Base-by-base conservation (phyloP, 2,329 filamentous ascomycete species). In the Dactylellina haptotyla region DNA sequence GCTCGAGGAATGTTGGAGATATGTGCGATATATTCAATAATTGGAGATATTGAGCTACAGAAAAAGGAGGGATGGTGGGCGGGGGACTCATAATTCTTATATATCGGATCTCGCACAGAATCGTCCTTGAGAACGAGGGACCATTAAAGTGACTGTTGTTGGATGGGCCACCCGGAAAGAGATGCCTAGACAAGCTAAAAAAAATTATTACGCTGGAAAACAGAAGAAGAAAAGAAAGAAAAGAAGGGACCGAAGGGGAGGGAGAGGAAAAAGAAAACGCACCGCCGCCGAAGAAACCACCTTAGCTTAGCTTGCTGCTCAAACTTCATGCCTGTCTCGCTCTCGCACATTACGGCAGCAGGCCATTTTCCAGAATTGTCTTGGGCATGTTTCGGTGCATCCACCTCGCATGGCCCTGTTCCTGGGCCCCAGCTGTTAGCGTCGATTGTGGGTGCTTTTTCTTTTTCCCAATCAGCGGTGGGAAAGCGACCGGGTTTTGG, bases 271-370 rank as follows among this genome's bases (percentile, higher is more conserved):
- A 73, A 53, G 77, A 76, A 66, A 76, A 75, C 75, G 34, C 16
- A n/a, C 34, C 16, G 34, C 34, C 12, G 34, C 34, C 12, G 75
- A 75, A 76, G 18, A 25, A 56, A 10, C 79, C 78, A 80, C 78
- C 78, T 71, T 51, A 63, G 58, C 58, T 61, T 51, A 39, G 54
- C 64, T 69, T 48, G 64, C 57, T 63, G 57, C 57, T 71, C 66
- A 71, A 71, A 71, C 58, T 53, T 58, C 45, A 71, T 71, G 66
- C 66, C 66, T 72, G 67, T 72, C 67, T 72, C 53, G 67, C 59
- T 59, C 48, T 72, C 54, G 58, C 66, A 63, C 65, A 50, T 51
- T 62, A 59, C 58, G 46, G 61, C 48, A 64, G 39, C 58, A 72
- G 58, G 58, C 50, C 50, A 71, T 63, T 71, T 71, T 64, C 66